Percentiles rank a stretch among this genome's conserved stretches.
These are phyloP conservation scores for Aspergillus candidus DNA, from an alignment of 2,329 filamentous ascomycete species.

Conservation along the genomic window DNA sequence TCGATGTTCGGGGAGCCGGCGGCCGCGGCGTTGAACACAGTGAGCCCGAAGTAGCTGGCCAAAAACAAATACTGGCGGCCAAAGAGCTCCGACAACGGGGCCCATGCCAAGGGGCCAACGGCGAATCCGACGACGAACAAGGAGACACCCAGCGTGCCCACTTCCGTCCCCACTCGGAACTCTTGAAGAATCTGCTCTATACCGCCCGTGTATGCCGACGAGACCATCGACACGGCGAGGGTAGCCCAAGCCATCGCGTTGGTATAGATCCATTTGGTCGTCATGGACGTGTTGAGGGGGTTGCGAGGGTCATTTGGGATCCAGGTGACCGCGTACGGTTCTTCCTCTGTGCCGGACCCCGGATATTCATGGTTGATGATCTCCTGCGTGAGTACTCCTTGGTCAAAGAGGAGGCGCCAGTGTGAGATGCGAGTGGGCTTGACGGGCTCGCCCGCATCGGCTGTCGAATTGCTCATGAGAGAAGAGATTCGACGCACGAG, in stretches of 20 bases:
- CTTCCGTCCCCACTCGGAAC: slow-evolving; percentile 6
- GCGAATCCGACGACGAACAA: slow-evolving; percentile 35
- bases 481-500: not conserved
- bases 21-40: slow-evolving; percentile 54
- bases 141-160: slow-evolving; percentile 10
- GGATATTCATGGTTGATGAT: slow-evolving; percentile 7
- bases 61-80: slow-evolving; percentile 19
- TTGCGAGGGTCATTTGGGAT: slow-evolving; percentile 12
- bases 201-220: slow-evolving; percentile 11
- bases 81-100: slow-evolving; percentile 20
- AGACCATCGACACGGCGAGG: slow-evolving; percentile 8
- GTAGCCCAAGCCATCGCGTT: slow-evolving; percentile 7
- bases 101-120: slow-evolving; percentile 35
- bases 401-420: slow-evolving; percentile 13
- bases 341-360: slow-evolving; percentile 11
- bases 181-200: slow-evolving; percentile 7
- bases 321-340: slow-evolving; percentile 11
- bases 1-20: slow-evolving; percentile 42
- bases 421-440: slow-evolving; percentile 10
- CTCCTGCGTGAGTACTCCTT: slow-evolving; percentile 9
- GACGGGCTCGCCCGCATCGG: slow-evolving; percentile 5
- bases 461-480: not conserved
- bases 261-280: slow-evolving; percentile 8
- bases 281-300: slow-evolving; percentile 4
- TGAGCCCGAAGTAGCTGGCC: slow-evolving; percentile 32